A percentile compares a stretch with the other conserved stretches of the same genome.
Conservation (phyloP, 2,329 filamentous ascomycete genomes). For the Ilyonectria robusta region DNA sequence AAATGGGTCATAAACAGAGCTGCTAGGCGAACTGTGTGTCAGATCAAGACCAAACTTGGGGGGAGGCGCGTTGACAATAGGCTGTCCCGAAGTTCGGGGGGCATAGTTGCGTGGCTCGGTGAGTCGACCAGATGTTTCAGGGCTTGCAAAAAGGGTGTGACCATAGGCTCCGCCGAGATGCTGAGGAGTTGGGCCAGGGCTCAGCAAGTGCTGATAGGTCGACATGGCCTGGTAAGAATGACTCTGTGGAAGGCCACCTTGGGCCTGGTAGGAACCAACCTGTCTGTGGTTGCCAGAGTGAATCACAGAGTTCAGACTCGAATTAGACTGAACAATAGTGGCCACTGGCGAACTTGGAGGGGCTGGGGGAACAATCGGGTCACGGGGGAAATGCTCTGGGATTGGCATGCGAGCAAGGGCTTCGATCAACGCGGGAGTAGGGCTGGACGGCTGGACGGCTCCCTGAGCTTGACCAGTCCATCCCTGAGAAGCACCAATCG, state of each 20-base stretch:
- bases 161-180: constrained; percentile 21
- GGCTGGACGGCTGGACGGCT: not conserved
- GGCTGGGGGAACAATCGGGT: not conserved
- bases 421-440: not conserved
- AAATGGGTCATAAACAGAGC: constrained; percentile 38
- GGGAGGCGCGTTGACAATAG: constrained; percentile 49
- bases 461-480: not conserved
- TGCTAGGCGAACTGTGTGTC: constrained; percentile 13
- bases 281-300: constrained; percentile 21
- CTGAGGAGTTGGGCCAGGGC: constrained; percentile 37
- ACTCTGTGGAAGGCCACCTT: constrained; percentile 25
- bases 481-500: not conserved
- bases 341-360: constrained; percentile 9
- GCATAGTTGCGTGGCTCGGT: constrained; percentile 61
- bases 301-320: not conserved
- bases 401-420: not conserved
- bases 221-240: constrained; percentile 26
- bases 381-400: not conserved
- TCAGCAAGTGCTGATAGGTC: constrained; percentile 26
- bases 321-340: constrained; percentile 23
- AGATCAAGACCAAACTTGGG: constrained; percentile 55
- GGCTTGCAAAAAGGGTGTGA: constrained; percentile 23
- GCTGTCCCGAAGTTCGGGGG: constrained; percentile 51
- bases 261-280: constrained; percentile 9
- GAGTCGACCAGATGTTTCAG: constrained; percentile 41